Base-by-base conservation (phyloP, 2,329 filamentous ascomycete genomes). In the Colletotrichum zoysiae region DNA sequence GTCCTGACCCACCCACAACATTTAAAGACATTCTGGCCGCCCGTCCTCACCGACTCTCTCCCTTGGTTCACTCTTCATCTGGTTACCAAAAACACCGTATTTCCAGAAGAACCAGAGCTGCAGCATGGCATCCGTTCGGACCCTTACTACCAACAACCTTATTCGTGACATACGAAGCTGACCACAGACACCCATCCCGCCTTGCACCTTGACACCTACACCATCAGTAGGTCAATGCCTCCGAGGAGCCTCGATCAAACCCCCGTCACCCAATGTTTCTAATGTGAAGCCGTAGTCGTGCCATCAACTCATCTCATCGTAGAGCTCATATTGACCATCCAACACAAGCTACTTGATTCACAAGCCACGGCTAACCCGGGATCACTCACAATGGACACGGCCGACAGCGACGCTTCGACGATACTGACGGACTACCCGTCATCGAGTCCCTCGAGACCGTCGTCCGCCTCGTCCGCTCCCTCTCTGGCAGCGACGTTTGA, bases 361-460 rank as follows among this genome's bases (percentile, higher is more conserved):
- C 26, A 23, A 23, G 40, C 33, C 5, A 30, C 23, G 6, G 55
- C 64, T 55, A 50, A 66, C 40, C 9, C 55, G 53, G 38, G 48
- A 46, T 44, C 67, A 33, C 40, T 53, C 62, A 26, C 55, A n/a
- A 57, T 67, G 64, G 42, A 61, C 50, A 1, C 18, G 30, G 16
- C 8, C 64, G 48, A 56, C 18, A 71, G 65, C 44, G 65, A 69
- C 58, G 48, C 53, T 11, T 16, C 53, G 12, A 67, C 65, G 14
- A 48, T 56, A 64, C 65, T 71, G 50, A 71, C 69, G 23, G 67
- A 65, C 65, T 71, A 71, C 16, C 58, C 69, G 59, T 58, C 65
- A 33, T 71, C 69, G 18, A 71, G 84, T 74, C 86, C 53, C 46
- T 71, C 69, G 9, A 57, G 69, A 18, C 65, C 69, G 14, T 71